Base-by-base conservation (phyloP, 306 rosid species). In the Cucurbita argyrosperma region DNA sequence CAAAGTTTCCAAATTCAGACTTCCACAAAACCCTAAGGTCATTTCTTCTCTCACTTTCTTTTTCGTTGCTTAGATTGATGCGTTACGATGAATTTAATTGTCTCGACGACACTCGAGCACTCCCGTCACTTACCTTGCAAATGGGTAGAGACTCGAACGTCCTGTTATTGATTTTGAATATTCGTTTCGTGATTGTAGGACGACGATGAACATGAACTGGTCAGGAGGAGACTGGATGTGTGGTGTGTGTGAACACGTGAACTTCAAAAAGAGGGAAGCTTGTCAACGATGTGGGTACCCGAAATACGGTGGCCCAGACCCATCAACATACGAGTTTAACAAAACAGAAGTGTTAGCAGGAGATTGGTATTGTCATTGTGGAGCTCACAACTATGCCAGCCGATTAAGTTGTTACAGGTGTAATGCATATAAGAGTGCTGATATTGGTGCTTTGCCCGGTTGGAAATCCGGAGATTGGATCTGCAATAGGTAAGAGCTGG, bases 391-490 rank as follows among this genome's bases (percentile, higher is more conserved):
- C 79, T 89, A 85, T 40, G 61, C 85, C 46, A 80, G 71, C 5
- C 16, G 79, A 40, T 76, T 75, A 65, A 54, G 9, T 21, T 76
- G 79, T 18, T 54, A 39, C 8, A 80, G 78, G 74, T 82, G 79
- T 78, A 84, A 83, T 15, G 81, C 79, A 26, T 77, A 71, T 55
- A 71, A 77, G 63, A 49, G 54, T 15, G 76, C 35, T 42, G 85
- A 77, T 47, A 10, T 75, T 59, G 78, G 79, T 78, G 76, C 76
- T 50, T 90, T 88, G 5, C 91, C 96, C 5, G 96, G 90, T 69
- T 89, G 96, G 96, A 89, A 89, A 86, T 39, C 72, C 60, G 96
- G 96, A 3, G 96, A 89, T 76, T 89, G 96, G 96, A 59, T 89
- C 69, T 89, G 96, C 76, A 69, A 80, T 43, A 87, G 91, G 96